Percentiles rank a stretch among this genome's conserved stretches.
Evolutionary conservation across 805 yeast species (phyloP).

Genomic region (Myxozyma nipponensis): DNA sequence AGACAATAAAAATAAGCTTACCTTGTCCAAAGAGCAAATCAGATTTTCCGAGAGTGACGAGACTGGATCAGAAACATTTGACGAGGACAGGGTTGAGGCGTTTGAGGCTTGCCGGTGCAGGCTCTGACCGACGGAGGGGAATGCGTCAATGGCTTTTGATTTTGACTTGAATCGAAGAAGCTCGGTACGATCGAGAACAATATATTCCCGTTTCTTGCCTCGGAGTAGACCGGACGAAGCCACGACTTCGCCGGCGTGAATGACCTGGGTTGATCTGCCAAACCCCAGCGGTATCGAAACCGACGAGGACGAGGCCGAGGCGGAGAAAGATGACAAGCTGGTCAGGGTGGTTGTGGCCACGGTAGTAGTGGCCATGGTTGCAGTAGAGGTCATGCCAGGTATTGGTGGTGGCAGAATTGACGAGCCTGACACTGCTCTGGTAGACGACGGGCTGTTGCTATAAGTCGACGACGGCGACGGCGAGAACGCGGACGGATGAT

Average conservation of each 20-base stretch:
- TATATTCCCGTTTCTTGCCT: slow-evolving; percentile 27
- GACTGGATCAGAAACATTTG: slow-evolving; percentile 2
- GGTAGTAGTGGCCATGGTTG: neutral
- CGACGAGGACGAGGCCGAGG: neutral
- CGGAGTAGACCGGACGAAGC: slow-evolving; percentile 28
- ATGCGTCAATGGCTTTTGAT: slow-evolving; percentile 25
- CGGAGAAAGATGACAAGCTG: neutral
- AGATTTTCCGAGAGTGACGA: slow-evolving; percentile 4
- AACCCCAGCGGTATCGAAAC: neutral
- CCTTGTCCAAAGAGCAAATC: slow-evolving; percentile 16
- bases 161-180: slow-evolving; percentile 27
- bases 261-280: neutral
- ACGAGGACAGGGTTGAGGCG: slow-evolving; percentile 7
- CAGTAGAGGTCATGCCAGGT: neutral
- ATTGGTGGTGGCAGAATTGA: neutral
- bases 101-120: slow-evolving; percentile 10
- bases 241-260: slow-evolving; percentile 28
- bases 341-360: neutral
- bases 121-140: slow-evolving; percentile 12
- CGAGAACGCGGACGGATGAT: too few species aligned
- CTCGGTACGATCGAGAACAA: slow-evolving; percentile 27
- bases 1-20: neutral
- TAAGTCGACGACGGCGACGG: neutral
- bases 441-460: neutral
- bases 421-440: neutral